Percentiles rank a stretch among this genome's conserved stretches.
phyloP scores from a whole-genome alignment of 2,329 filamentous ascomycete species.

The Xylaria sp. region DNA sequence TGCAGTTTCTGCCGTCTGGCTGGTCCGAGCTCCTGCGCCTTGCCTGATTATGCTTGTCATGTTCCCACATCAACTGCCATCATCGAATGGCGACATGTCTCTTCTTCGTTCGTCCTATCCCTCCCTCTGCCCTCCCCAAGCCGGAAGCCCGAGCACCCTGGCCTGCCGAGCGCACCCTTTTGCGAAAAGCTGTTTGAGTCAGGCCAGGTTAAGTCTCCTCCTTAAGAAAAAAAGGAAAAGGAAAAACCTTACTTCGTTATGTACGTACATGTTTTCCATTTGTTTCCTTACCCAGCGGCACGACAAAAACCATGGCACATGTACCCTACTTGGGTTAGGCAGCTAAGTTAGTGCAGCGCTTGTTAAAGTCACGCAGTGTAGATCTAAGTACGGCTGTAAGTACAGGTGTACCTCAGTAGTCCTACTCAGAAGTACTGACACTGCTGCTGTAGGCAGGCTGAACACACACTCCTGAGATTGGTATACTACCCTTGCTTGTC shows the following conservation, averaged over 20 bases:
- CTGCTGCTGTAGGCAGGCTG: not conserved
- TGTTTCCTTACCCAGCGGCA: not conserved
- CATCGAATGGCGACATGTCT: slow-evolving; percentile 30
- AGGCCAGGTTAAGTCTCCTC: slow-evolving; percentile 26
- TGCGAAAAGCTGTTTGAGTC: slow-evolving; percentile 34
- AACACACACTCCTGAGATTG: not conserved
- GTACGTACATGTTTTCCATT: not conserved
- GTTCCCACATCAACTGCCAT: slow-evolving; percentile 31
- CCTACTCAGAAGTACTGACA: not conserved
- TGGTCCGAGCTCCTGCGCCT: slow-evolving; percentile 40
- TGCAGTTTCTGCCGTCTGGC: slow-evolving; percentile 37
- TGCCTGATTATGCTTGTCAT: slow-evolving; percentile 31
- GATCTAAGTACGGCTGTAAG: not conserved
- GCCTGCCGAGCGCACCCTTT: slow-evolving; percentile 18
- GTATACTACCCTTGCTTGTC: slow-evolving; percentile 11
- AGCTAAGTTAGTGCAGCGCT: not conserved
- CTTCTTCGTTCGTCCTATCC: slow-evolving; percentile 22
- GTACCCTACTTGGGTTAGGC: not conserved
- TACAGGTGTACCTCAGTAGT: not conserved
- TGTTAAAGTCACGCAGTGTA: not conserved
- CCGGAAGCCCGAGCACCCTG: slow-evolving; percentile 33
- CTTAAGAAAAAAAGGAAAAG: slow-evolving; percentile 5
- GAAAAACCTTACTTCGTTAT: not conserved
- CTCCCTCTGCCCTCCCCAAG: slow-evolving; percentile 24
- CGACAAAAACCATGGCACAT: not conserved